Percentiles rank a stretch among this genome's conserved stretches.
phyloP scores from a whole-genome alignment of 805 yeast genomes.

The Cyberlindnera amylophila region DNA sequence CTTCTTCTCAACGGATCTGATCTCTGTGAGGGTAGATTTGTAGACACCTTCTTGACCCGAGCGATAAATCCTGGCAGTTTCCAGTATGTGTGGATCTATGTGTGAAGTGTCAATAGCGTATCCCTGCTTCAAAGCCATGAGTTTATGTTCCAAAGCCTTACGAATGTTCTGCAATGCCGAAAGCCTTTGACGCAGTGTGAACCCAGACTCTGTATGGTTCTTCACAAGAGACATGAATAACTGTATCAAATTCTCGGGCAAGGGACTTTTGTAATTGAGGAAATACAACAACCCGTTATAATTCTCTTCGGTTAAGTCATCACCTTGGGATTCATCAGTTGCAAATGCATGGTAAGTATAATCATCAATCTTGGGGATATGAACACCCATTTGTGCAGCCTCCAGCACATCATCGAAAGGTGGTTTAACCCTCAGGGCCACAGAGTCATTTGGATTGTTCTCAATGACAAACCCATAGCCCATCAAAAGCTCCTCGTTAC shows the following conservation, averaged over 20 bases:
- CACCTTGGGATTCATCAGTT: slow-evolving; percentile 13
- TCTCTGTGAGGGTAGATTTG: slow-evolving; percentile 37
- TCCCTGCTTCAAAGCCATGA: slow-evolving; percentile 22
- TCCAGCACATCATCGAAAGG: slow-evolving; percentile 26
- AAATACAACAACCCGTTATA: slow-evolving; percentile 33
- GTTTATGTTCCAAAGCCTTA: slow-evolving; percentile 50
- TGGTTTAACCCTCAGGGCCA: slow-evolving; percentile 59
- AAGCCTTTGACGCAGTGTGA: slow-evolving; percentile 49
- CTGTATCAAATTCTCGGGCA: slow-evolving; percentile 26
- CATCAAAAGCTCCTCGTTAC: slow-evolving; percentile 78
- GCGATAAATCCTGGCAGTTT: slow-evolving; percentile 41
- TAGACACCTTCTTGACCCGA: slow-evolving; percentile 47
- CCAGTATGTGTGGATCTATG: slow-evolving; percentile 22
- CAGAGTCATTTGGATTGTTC: slow-evolving; percentile 56
- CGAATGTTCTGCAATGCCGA: slow-evolving; percentile 56
- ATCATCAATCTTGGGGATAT: slow-evolving; percentile 36
- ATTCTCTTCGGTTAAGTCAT: slow-evolving; percentile 14
- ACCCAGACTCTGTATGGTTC: slow-evolving; percentile 34
- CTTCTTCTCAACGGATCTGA: slow-evolving; percentile 49
- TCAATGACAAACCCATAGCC: slow-evolving; percentile 69
- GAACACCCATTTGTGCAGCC: slow-evolving; percentile 35
- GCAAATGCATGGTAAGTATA: slow-evolving; percentile 38
- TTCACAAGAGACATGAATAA: slow-evolving; percentile 29
- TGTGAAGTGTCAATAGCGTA: slow-evolving; percentile 2
- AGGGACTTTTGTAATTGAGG: slow-evolving; percentile 25